Evolutionary conservation across 1,284 basidiomycete genomes (phyloP), one percentile per base, ranked within the genome.

Genomic region (Testicularia cyperi): DNA sequence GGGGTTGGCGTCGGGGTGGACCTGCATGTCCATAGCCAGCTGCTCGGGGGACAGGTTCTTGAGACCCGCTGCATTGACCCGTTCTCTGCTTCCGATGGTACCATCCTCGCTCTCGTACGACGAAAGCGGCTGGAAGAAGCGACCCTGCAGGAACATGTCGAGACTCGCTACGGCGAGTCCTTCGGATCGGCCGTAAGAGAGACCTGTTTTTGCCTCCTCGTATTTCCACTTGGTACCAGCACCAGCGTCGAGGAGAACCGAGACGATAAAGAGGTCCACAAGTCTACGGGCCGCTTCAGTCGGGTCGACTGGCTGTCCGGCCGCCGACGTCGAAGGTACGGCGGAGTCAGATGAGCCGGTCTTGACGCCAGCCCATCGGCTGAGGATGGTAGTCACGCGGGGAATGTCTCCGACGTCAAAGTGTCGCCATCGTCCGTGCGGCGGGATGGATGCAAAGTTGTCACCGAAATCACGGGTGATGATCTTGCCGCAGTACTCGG

Each of bases 241-340:
- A 1, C 92, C 92, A 0, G 92, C 92, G 66, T 96, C 92, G 35
- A 96, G 84, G 15, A 96, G 81, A 5, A 96, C 92, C 5, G 89
- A 90, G 15, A 94, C 89, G 49, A 96, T 82, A 79, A 92, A 94
- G 23, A 96, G 83, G 78, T 97, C 92, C 66, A 96, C 81, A 16
- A 91, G 81, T 1, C 89, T 82, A 2, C 69, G 41, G 12, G 67
- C 64, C 3, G 64, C 66, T 27, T 72, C 69, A 18, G 57, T 27
- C 10, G 55, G 29, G 1, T 43, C 43, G 7, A 55, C 47, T n/a
- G 23, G 8, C 16, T 22, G 12, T 9, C 18, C 9, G 6, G 26
- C 4, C 6, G 36, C 15, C 27, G 22, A 19, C 14, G 29, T 16
- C 29, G 25, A 20, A 0, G 44, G 30, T n/a, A n/a, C n/a, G n/a